Percentiles rank a stretch among this genome's conserved stretches.
Evolutionary conservation across 768 basidiomycete genomes (phyloP).

Genomic region (Termitomyces sp.): DNA sequence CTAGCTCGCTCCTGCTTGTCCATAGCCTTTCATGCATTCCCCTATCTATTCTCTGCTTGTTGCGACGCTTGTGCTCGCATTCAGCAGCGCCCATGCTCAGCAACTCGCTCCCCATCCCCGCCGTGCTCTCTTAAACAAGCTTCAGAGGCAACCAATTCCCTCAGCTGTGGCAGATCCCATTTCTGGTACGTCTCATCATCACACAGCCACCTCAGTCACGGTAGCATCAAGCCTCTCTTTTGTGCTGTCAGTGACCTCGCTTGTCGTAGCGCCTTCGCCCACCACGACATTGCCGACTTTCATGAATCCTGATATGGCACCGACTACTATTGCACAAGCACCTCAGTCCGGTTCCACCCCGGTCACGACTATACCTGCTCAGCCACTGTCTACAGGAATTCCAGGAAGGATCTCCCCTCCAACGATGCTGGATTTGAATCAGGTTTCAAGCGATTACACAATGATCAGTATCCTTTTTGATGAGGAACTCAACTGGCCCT

Average conservation of each 20-base stretch:
- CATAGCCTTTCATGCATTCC: slow-evolving; percentile 24
- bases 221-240: slow-evolving; percentile 39
- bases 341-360: slow-evolving; percentile 14
- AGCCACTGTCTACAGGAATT: slow-evolving; percentile 51
- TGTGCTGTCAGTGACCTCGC: slow-evolving; percentile 37
- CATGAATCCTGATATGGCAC: slow-evolving; percentile 39
- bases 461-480: slow-evolving; percentile 67
- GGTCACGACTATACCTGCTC: slow-evolving; percentile 20
- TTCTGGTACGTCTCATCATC: background rate
- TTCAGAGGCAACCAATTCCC: slow-evolving; percentile 11
- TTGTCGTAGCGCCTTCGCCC: slow-evolving; percentile 32
- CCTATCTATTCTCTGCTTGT: slow-evolving; percentile 25
- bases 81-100: slow-evolving; percentile 22
- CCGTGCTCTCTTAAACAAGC: slow-evolving; percentile 24
- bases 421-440: slow-evolving; percentile 18
- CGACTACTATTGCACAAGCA: slow-evolving; percentile 23
- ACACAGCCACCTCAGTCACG: slow-evolving; percentile 14
- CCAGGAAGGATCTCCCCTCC: slow-evolving; percentile 57
- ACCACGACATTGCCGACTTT: slow-evolving; percentile 24
- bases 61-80: slow-evolving; percentile 20
- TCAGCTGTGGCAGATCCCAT: background rate
- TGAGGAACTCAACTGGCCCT: slow-evolving; percentile 56
- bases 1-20: slow-evolving; percentile 7
- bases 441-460: slow-evolving; percentile 32
- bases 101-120: slow-evolving; percentile 25